Evolutionary conservation across 371 early-diverging fungal species (phyloP), one percentile per base, ranked within the genome.

Genomic region (Actinomortierella wolfii): DNA sequence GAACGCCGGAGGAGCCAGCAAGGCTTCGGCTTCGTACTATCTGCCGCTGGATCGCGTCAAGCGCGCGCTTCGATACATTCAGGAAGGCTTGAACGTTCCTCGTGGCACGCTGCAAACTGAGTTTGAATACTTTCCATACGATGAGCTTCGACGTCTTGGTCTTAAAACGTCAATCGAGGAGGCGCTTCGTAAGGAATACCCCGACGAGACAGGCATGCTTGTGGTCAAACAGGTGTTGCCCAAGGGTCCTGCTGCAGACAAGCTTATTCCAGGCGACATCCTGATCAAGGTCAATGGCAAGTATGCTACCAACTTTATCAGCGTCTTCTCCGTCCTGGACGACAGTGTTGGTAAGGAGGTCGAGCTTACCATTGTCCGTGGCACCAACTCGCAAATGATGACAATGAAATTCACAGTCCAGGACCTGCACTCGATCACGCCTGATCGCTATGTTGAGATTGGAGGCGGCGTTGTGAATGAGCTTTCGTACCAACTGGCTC

Each of bases 401-500:
- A 55, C 51, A 0, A 80, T 92, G n/a, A 42, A 41, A 1, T 57
- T 70, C 17, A 26, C 25, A 8, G 84, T 92, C 1, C 90, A 94
- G 67, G 91, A 95, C 67, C 71, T 97, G 55, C 91, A 94, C 66
- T 53, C 76, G 2, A 81, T 89, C 48, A 90, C 92, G 26, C 93
- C 94, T 1, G 73, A 80, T 64, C 74, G 81, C 8, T 89, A 81
- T 53, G 68, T 97, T 17, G 93, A 95, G 67, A 81, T 95, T 29
- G 97, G 97, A 47, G 97, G 96, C 41, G 89, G 87, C 15, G 83
- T 89, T 21, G 76, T 95, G 39, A 89, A 94, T 74, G 86, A 94
- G 57, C 67, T 95, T 6, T 90, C 91, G 18, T 95, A 93, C 73
- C 95, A 95, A 76, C 82, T 94, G 43, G 96, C 95, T 0, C 83